Conservation (phyloP, 1,284 basidiomycete species). For the Ceratobasidium sp. region DNA sequence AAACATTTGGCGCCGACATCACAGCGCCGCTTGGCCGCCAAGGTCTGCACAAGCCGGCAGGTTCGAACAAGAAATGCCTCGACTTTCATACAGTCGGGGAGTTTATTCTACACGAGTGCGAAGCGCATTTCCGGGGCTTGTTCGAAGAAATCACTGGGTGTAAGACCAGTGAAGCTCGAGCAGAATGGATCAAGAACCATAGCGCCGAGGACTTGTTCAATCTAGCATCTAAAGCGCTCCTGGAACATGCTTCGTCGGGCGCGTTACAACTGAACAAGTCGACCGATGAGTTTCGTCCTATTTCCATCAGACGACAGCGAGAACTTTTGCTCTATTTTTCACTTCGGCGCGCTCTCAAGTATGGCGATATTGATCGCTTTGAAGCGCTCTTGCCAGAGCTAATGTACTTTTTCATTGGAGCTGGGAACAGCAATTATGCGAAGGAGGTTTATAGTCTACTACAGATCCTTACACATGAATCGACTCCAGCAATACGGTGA, state of each 20-base stretch:
- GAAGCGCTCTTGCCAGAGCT: constrained; percentile 3
- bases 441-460: background rate
- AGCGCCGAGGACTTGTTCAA: background rate
- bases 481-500: background rate
- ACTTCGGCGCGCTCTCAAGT: background rate
- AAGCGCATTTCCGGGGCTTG: background rate
- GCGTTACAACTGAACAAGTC: background rate
- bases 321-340: constrained; percentile 2
- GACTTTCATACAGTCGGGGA: background rate
- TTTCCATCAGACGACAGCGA: background rate
- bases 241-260: background rate
- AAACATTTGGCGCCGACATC: background rate
- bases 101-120: background rate
- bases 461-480: background rate
- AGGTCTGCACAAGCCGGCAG: background rate
- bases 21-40: background rate
- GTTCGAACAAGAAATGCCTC: background rate
- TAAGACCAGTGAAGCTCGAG: background rate
- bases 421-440: constrained; percentile 2
- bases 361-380: background rate
- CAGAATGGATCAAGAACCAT: background rate
- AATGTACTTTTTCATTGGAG: background rate
- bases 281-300: background rate
- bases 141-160: background rate
- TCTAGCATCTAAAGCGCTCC: background rate